These are phyloP conservation scores for Curvularia spicifera DNA, from an alignment of 2,329 filamentous ascomycete species.

Conservation along the genomic window DNA sequence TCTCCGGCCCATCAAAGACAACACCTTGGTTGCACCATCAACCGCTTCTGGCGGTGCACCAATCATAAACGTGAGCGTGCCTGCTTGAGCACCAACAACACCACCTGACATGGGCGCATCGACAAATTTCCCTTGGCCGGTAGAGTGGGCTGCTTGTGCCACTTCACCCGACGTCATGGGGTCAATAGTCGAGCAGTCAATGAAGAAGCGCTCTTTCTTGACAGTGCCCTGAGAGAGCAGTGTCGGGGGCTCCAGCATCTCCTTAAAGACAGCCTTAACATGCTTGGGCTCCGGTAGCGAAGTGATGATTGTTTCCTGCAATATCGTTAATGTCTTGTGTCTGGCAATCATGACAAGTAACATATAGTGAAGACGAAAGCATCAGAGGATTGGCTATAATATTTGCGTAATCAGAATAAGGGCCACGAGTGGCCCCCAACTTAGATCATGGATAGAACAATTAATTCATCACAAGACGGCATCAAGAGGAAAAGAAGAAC, in stretches of 20 bases:
- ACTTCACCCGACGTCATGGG: constrained; percentile 81
- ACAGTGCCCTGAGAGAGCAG: constrained; percentile 57
- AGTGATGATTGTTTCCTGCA: constrained; percentile 82
- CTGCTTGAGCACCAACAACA: constrained; percentile 86
- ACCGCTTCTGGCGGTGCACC: constrained; percentile 70
- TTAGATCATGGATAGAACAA: constrained; percentile 72
- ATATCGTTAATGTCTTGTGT: constrained; percentile 28
- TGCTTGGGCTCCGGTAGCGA: constrained; percentile 89
- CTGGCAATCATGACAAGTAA: constrained; percentile 10
- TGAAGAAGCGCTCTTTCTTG: constrained; percentile 75
- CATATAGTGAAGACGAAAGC: constrained; percentile 18
- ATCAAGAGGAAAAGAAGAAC: constrained; percentile 5
- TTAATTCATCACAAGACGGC: constrained; percentile 58
- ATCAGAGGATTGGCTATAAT: constrained; percentile 79
- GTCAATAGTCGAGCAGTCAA: constrained; percentile 97
- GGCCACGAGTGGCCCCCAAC: constrained; percentile 67
- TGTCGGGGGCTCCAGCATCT: constrained; percentile 69
- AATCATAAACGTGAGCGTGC: constrained; percentile 94
- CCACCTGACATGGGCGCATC: constrained; percentile 98
- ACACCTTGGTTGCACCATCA: constrained; percentile 68
- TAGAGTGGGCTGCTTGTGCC: constrained; percentile 70
- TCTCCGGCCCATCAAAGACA: constrained; percentile 83
- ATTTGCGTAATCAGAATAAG: constrained; percentile 66
- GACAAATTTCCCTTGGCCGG: constrained; percentile 77
- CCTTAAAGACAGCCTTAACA: constrained; percentile 80